These are phyloP conservation scores for Phallus indusiatus DNA, from an alignment of 768 basidiomycete species.

Conservation along the genomic window DNA sequence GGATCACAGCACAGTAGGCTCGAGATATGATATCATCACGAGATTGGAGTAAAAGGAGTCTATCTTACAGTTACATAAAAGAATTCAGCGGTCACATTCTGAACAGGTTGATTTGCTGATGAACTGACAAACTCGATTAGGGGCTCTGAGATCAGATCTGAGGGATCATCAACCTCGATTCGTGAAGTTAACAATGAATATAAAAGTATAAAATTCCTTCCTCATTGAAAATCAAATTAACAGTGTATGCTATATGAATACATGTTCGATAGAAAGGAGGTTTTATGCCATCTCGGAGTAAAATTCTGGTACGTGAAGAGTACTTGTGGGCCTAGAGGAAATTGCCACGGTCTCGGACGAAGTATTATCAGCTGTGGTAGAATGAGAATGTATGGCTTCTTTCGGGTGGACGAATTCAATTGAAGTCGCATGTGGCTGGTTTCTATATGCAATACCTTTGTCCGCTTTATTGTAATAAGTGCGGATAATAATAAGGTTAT, in stretches of 20 bases:
- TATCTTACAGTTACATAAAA: no score
- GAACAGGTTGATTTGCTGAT: neutral
- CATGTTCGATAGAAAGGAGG: neutral
- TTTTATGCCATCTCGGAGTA: neutral
- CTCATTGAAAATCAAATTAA: no score
- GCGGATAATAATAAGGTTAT: neutral
- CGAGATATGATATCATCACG: no score
- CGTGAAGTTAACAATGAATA: no score
- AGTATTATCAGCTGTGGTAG: neutral
- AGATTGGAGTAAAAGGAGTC: no score
- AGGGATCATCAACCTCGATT: neutral
- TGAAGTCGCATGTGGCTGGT: neutral
- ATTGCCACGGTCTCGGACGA: neutral
- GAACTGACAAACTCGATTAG: neutral
- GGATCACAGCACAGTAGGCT: no score
- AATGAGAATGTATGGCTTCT: neutral
- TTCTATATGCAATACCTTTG: neutral
- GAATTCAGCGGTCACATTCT: no score
- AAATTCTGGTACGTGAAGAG: no score
- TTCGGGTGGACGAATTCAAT: neutral
- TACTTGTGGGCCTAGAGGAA: neutral
- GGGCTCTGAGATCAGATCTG: no score
- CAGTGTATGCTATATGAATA: no score
- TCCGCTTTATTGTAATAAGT: neutral
- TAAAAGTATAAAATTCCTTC: no score